phyloP scores from a whole-genome alignment of 2,329 filamentous ascomycete species.

The Anthostomella pinea region DNA sequence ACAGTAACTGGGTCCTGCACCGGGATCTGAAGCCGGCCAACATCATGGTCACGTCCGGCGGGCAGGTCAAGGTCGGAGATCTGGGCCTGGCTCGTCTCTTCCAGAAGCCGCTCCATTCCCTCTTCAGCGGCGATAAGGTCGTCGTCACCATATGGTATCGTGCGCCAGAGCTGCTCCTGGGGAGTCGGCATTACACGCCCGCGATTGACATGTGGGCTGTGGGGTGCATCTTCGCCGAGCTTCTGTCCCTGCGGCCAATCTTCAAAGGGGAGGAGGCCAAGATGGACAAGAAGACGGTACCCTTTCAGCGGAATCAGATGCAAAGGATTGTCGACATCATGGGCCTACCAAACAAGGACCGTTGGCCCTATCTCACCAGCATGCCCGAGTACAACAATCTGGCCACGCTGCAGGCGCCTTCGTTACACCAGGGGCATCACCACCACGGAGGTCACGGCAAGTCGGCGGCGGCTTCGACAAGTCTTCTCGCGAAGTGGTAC shows the following conservation, averaged over 20 bases:
- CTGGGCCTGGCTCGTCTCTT: constrained; percentile 89
- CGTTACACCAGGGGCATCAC: constrained; percentile 38
- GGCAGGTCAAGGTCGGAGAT: constrained; percentile 93
- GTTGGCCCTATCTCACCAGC: constrained; percentile 77
- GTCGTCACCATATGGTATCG: constrained; percentile 99
- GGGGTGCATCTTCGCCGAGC: constrained; percentile 95
- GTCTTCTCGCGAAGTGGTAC: constrained; percentile 75
- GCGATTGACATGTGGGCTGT: constrained; percentile 98
- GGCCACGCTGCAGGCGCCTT: constrained; percentile 49
- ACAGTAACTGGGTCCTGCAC: constrained; percentile 95
- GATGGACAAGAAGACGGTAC: constrained; percentile 98
- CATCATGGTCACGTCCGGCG: constrained; percentile 92
- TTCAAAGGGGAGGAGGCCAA: constrained; percentile 99
- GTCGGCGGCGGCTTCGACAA: constrained; percentile 34
- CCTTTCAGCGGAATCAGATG: constrained; percentile 98
- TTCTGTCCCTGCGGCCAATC: constrained; percentile 85
- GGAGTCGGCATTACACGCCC: constrained; percentile 92
- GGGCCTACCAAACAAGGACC: constrained; percentile 82
- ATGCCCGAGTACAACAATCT: constrained; percentile 88
- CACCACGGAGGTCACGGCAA: constrained; percentile 26
- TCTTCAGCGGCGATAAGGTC: constrained; percentile 95
- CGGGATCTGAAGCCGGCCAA: constrained; percentile 97
- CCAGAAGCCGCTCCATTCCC: constrained; percentile 85
- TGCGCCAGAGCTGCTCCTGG: constrained; percentile 87
- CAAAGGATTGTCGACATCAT: constrained; percentile 97